Percentiles rank a stretch among this genome's conserved stretches.
phyloP scores from a whole-genome alignment of 176 grass and related monocot genomes.

The Otatea glauca region DNA sequence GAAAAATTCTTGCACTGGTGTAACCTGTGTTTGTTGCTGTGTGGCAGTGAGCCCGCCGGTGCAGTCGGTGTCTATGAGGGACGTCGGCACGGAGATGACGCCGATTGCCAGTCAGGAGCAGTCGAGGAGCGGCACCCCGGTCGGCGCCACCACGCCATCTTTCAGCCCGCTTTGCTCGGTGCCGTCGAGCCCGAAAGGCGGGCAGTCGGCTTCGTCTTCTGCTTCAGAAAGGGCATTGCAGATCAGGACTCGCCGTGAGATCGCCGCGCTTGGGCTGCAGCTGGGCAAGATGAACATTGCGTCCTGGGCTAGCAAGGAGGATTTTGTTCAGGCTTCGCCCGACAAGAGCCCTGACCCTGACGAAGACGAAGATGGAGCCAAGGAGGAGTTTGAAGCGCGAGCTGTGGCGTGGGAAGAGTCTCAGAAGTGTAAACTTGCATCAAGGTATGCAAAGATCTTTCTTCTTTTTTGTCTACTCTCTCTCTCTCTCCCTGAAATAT shows the following conservation, averaged over 20 bases:
- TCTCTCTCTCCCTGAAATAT: background rate
- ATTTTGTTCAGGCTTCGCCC: conserved; percentile 34
- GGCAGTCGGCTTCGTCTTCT: conserved; percentile 41
- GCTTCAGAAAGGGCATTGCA: conserved; percentile 74
- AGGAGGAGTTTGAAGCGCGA: conserved; percentile 59
- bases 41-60: conserved; percentile 16
- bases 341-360: conserved; percentile 26
- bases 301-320: conserved; percentile 89
- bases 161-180: conserved; percentile 83
- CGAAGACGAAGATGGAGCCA: conserved; percentile 9
- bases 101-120: conserved; percentile 86
- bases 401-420: conserved; percentile 83
- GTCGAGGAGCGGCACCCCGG: conserved; percentile 80
- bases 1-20: background rate
- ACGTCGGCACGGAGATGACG: conserved; percentile 95
- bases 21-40: background rate
- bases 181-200: conserved; percentile 58
- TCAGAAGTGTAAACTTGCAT: conserved; percentile 64
- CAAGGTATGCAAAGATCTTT: conserved; percentile 37
- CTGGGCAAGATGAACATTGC: conserved; percentile 96
- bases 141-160: conserved; percentile 63
- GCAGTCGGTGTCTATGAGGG: conserved; percentile 74
- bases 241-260: conserved; percentile 79
- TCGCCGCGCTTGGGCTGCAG: conserved; percentile 83
- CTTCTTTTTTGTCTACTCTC: background rate